phyloP scores from a whole-genome alignment of 371 early-diverging fungal species.

The Mucor velutinosus region DNA sequence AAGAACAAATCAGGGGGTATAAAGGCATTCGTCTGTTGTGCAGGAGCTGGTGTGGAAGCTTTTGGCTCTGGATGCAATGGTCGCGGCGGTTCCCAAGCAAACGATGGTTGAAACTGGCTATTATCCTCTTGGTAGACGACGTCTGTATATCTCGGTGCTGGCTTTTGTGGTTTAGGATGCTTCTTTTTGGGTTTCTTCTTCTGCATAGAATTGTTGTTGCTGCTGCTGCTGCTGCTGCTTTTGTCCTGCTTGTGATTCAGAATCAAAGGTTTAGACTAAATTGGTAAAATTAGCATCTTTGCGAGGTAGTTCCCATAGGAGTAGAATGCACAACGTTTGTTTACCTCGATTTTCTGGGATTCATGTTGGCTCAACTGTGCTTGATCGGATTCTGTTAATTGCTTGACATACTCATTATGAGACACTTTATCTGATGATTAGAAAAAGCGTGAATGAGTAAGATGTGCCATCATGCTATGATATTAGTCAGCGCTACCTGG shows the following conservation, averaged over 20 bases:
- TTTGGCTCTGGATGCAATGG: not conserved
- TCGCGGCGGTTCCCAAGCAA: not conserved
- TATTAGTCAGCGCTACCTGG: constrained; percentile 34
- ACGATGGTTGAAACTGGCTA: not conserved
- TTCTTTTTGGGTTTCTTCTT: not conserved
- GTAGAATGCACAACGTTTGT: not conserved
- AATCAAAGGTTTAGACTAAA: constrained; percentile 9
- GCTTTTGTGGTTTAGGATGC: not conserved
- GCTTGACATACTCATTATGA: constrained; percentile 36
- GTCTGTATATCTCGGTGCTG: not conserved
- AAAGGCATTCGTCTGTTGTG: constrained; percentile 10
- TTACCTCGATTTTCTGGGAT: constrained; percentile 11
- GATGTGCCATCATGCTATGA: not conserved
- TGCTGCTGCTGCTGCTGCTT: not conserved
- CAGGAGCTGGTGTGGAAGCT: not conserved
- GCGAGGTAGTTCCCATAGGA: not conserved
- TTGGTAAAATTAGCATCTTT: not conserved
- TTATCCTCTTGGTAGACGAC: not conserved
- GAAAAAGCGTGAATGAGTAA: not conserved
- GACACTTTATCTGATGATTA: constrained; percentile 29
- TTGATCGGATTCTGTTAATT: constrained; percentile 35
- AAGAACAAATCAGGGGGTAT: constrained; percentile 44
- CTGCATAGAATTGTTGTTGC: not conserved
- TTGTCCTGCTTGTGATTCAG: not conserved
- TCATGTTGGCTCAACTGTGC: constrained; percentile 20